Evolutionary conservation across 2,329 filamentous ascomycete genomes (phyloP), one percentile per base, ranked within the genome.

Genomic region (Ilyonectria sp.): DNA sequence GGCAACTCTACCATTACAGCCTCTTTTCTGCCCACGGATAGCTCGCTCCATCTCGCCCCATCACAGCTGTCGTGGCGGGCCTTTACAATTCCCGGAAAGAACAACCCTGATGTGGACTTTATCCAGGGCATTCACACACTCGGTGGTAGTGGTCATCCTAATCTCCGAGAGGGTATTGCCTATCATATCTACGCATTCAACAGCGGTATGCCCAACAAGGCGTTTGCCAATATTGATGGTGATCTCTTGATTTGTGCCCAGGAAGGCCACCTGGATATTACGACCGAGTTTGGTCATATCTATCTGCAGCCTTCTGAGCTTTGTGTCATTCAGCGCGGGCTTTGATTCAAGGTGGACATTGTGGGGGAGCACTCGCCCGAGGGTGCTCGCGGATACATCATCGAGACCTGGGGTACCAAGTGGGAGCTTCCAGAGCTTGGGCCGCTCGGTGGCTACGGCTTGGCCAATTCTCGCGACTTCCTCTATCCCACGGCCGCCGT

Each of bases 191-290:
- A 57, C 1, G 63, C 52, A 35, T 43, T 69, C 56, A 69, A 68
- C 33, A 17, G 15, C 1, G 33, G 26, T 6, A 69, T 69, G 65
- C 2, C 23, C 10, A 54, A 50, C 17, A 69, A 57, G 8, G 67
- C 67, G 1, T 65, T 64, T 4, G 64, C 65, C 4, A 69, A 69
- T 29, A 60, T 64, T 0, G 67, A 69, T 3, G 67, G 67, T 8
- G 67, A 69, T 9, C 63, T 68, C 29, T 64, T 69, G 4, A 69
- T 69, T 29, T 53, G 37, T 7, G 49, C 67, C 5, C 67, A 69
- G 1, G 65, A 68, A 0, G 67, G 67, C 0, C 60, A 35, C 11
- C 19, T 69, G 0, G 60, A 69, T 0, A 35, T 69, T 5, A 55
- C 68, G 17, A 69, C 67, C 0, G 65, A 68, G 2, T 43, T 68